phyloP scores from a whole-genome alignment of 495 filamentous ascomycete genomes.

The Melanomma pulvis-pyrius region DNA sequence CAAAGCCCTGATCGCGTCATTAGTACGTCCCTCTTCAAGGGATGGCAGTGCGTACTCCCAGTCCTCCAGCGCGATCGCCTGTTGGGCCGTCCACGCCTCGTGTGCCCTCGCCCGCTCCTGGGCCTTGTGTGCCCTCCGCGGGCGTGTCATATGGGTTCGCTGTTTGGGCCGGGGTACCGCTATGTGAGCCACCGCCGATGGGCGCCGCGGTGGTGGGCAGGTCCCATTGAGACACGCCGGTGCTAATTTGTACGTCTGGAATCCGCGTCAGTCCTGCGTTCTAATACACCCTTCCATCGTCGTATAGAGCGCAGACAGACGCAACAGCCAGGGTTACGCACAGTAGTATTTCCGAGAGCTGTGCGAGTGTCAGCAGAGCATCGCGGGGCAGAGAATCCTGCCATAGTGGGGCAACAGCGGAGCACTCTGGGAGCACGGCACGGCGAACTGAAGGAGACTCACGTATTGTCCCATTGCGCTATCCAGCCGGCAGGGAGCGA shows the following conservation, averaged over 20 bases:
- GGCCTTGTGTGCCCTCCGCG: slow-evolving; percentile 12
- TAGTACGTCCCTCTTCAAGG: slow-evolving; percentile 5
- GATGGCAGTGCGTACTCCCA: slow-evolving; percentile 40
- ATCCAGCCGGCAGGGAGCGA: slow-evolving; percentile 39
- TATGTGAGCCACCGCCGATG: slow-evolving; percentile 34
- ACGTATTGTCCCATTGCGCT: slow-evolving; percentile 40
- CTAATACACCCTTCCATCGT: neutral
- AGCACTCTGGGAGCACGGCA: neutral
- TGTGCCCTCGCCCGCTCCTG: slow-evolving; percentile 34
- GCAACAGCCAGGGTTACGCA: slow-evolving; percentile 1
- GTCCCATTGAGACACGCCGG: slow-evolving; percentile 48
- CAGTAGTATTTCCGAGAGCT: slow-evolving; percentile 44
- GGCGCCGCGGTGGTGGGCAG: slow-evolving; percentile 45
- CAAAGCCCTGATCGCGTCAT: slow-evolving; percentile 42
- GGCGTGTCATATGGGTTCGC: slow-evolving; percentile 41
- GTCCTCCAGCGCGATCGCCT: slow-evolving; percentile 40
- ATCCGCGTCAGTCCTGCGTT: slow-evolving; percentile 2
- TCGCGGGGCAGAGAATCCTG: neutral
- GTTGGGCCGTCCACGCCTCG: slow-evolving; percentile 43
- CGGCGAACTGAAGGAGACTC: neutral
- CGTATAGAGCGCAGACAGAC: neutral
- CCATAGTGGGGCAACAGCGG: slow-evolving; percentile 6
- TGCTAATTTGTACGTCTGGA: slow-evolving; percentile 46
- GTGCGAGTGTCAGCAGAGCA: neutral
- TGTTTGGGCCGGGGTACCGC: slow-evolving; percentile 40